These are phyloP conservation scores for Hyaloperonospora arabidopsidis DNA, from an alignment of 352 stramenopile species.

Conservation along the genomic window DNA sequence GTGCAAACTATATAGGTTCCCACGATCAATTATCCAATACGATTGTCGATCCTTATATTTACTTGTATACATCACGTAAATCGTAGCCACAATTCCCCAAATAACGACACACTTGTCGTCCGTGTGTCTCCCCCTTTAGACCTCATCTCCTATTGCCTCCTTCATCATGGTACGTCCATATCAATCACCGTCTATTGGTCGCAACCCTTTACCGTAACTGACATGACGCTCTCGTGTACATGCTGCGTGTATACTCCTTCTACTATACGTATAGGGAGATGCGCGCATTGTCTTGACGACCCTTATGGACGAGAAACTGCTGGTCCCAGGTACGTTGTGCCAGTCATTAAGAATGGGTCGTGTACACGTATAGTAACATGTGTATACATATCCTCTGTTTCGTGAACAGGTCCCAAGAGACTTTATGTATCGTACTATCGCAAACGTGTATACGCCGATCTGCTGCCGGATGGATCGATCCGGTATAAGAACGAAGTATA, in stretches of 20 bases:
- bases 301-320: slow-evolving; percentile 65
- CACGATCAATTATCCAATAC: too few relatives aligned
- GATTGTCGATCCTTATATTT: too few relatives aligned
- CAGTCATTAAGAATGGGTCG: background rate
- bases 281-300: slow-evolving; percentile 52
- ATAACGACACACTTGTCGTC: too few relatives aligned
- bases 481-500: slow-evolving; percentile 73
- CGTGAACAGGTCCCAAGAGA: slow-evolving; percentile 45
- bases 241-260: background rate
- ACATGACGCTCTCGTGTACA: background rate
- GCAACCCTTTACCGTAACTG: background rate
- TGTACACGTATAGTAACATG: background rate
- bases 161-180: slow-evolving; percentile 17
- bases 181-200: too few relatives aligned
- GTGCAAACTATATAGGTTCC: too few relatives aligned
- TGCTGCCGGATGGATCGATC: slow-evolving; percentile 68
- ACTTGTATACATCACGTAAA: too few relatives aligned
- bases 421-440: slow-evolving; percentile 81
- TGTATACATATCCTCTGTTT: background rate
- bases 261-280: slow-evolving; percentile 35
- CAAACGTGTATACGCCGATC: slow-evolving; percentile 66
- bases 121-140: background rate
- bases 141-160: background rate
- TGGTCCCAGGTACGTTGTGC: slow-evolving; percentile 34
- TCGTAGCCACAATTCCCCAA: too few relatives aligned